A percentile compares a stretch with the other conserved stretches of the same genome.
These are phyloP conservation scores for Asterophora parasitica DNA, from an alignment of 768 basidiomycete species.

Conservation along the genomic window DNA sequence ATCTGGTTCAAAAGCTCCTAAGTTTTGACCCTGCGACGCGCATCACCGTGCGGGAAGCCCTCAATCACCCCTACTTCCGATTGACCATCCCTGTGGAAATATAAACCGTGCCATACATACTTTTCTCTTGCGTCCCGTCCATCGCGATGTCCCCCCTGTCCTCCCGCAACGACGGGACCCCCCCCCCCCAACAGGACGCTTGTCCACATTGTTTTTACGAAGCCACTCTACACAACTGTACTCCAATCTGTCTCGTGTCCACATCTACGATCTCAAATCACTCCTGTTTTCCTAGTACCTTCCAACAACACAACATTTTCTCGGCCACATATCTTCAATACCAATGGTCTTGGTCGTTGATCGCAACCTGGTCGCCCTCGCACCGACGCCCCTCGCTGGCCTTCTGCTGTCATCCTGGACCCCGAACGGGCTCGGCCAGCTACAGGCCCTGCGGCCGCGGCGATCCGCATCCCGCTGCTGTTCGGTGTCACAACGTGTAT, in stretches of 20 bases:
- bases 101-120: slow-evolving; percentile 31
- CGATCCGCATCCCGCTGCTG: slow-evolving; percentile 2
- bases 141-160: background rate
- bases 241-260: slow-evolving; percentile 4
- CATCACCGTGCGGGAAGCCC: slow-evolving; percentile 83
- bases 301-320: slow-evolving; percentile 6
- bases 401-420: background rate
- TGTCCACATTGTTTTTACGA: slow-evolving; percentile 9
- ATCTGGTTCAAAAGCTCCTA: slow-evolving; percentile 82
- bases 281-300: slow-evolving; percentile 8
- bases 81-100: slow-evolving; percentile 64
- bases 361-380: too few relatives aligned
- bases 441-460: background rate
- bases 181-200: background rate
- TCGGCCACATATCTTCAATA: background rate
- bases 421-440: background rate
- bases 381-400: background rate
- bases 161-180: slow-evolving; percentile 2
- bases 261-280: slow-evolving; percentile 6
- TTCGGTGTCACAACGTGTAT: slow-evolving; percentile 5
- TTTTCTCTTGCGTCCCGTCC: slow-evolving; percentile 1
- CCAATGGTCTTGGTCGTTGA: background rate
- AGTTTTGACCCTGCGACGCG: slow-evolving; percentile 88
- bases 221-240: slow-evolving; percentile 13
- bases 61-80: slow-evolving; percentile 83